Evolutionary conservation across 495 filamentous ascomycete genomes (phyloP).

Genomic region (Trichocladium antarcticum): DNA sequence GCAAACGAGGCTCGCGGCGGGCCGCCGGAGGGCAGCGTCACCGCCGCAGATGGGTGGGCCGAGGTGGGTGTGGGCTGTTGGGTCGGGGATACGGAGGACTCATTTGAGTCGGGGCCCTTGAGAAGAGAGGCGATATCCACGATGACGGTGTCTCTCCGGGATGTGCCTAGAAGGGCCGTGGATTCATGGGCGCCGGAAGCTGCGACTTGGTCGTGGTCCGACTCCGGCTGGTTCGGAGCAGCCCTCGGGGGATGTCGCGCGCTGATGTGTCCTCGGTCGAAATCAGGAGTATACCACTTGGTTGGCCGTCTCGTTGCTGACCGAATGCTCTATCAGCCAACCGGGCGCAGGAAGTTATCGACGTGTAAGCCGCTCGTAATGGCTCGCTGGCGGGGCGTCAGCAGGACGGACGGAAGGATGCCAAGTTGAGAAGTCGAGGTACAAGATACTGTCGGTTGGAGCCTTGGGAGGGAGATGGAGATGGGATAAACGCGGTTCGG

Average conservation of each 20-base stretch:
- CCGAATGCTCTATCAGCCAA: not conserved
- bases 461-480: not conserved
- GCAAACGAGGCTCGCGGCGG: slow-evolving; percentile 13
- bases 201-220: no score
- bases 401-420: not conserved
- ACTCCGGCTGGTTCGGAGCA: no score
- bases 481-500: not conserved
- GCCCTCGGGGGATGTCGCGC: no score
- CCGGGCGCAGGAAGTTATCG: not conserved
- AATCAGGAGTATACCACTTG: not conserved
- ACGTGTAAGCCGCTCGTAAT: not conserved
- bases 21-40: slow-evolving; percentile 19
- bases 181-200: slow-evolving; percentile 10
- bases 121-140: slow-evolving; percentile 84
- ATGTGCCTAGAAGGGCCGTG: slow-evolving; percentile 19
- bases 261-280: no score
- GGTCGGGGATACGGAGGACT: slow-evolving; percentile 48
- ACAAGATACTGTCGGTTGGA: not conserved
- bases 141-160: slow-evolving; percentile 47
- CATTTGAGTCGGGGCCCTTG: slow-evolving; percentile 71
- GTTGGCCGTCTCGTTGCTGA: not conserved
- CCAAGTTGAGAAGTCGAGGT: slow-evolving; percentile 8
- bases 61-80: slow-evolving; percentile 43
- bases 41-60: slow-evolving; percentile 33
- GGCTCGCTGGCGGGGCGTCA: not conserved